Evolutionary conservation across 1,139 yeast species (phyloP).

Genomic region (Geotrichum histeridarum): DNA sequence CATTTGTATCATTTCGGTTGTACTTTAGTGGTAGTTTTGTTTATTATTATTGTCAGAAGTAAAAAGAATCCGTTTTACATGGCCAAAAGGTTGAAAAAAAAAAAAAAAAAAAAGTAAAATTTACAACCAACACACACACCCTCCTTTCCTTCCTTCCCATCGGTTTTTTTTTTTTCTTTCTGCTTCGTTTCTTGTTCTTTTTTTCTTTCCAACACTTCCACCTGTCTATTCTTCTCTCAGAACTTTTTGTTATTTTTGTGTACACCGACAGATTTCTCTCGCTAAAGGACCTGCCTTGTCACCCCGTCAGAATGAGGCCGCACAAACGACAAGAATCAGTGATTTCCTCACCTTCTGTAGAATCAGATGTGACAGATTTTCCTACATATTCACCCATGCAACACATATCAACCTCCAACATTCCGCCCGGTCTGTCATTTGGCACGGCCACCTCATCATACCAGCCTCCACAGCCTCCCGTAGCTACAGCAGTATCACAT

Average conservation of each 20-base stretch:
- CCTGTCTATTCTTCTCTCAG: too few relatives aligned
- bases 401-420: background rate
- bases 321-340: conserved; percentile 7
- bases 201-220: too few relatives aligned
- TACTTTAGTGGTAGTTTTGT: too few relatives aligned
- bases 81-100: too few relatives aligned
- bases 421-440: background rate
- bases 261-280: background rate
- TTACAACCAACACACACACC: background rate
- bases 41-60: too few relatives aligned
- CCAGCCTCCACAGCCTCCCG: background rate
- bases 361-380: background rate
- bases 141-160: background rate
- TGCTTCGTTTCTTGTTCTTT: background rate
- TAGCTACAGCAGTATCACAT: background rate
- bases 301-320: background rate
- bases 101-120: too few relatives aligned
- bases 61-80: too few relatives aligned
- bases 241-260: background rate
- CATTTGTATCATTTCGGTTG: too few relatives aligned
- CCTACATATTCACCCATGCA: background rate
- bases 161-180: background rate
- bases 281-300: background rate
- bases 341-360: conserved; percentile 5
- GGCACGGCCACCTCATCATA: background rate